These are phyloP conservation scores for Beauveria varroae DNA, from an alignment of 2,329 filamentous ascomycete species.

Conservation along the genomic window DNA sequence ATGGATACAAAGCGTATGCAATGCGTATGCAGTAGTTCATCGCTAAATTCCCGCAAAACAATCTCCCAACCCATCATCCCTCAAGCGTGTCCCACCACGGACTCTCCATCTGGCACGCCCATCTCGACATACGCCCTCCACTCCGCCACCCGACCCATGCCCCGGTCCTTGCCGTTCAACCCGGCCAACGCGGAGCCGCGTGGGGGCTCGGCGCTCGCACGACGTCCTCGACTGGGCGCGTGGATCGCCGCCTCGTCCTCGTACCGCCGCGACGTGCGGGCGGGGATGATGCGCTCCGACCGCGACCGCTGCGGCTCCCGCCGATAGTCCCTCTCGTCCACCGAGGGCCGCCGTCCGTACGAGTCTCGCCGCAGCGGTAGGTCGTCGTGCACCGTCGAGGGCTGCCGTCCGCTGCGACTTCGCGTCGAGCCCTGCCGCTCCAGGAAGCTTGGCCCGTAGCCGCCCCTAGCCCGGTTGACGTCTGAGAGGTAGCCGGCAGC, in stretches of 20 bases:
- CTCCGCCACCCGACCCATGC: constrained; percentile 40
- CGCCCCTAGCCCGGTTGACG: constrained; percentile 36
- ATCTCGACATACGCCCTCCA: constrained; percentile 42
- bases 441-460: constrained; percentile 34
- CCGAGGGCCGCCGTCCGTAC: background rate
- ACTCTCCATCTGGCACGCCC: constrained; percentile 30
- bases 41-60: background rate
- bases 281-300: constrained; percentile 7
- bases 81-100: constrained; percentile 11
- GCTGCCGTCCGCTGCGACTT: constrained; percentile 4
- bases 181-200: constrained; percentile 40
- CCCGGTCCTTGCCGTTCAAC: constrained; percentile 35
- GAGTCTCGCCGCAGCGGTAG: background rate
- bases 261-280: constrained; percentile 16
- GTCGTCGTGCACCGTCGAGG: background rate
- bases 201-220: constrained; percentile 20
- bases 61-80: background rate
- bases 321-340: constrained; percentile 2
- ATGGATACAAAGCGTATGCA: background rate
- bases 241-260: constrained; percentile 25
- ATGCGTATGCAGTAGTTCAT: background rate
- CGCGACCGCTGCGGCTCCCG: background rate
- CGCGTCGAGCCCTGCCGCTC: constrained; percentile 45
- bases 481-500: constrained; percentile 36
- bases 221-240: constrained; percentile 22